These are phyloP conservation scores for Russula virescens DNA, from an alignment of 768 basidiomycete genomes.

Conservation along the genomic window DNA sequence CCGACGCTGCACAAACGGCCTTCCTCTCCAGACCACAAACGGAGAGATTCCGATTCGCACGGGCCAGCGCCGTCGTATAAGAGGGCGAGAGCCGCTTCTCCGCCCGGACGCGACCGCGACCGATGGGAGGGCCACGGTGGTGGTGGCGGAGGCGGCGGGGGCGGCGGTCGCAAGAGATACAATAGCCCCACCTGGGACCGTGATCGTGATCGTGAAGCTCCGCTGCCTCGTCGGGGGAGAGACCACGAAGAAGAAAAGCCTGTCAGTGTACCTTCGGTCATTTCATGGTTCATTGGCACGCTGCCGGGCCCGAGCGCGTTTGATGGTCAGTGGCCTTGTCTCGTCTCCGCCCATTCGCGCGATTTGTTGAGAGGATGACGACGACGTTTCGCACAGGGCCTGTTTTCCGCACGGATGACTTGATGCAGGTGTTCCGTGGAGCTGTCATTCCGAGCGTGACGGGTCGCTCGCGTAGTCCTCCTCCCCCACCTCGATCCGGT, in stretches of 20 bases:
- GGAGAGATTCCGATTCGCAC: constrained; percentile 39
- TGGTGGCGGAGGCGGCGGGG: constrained; percentile 14
- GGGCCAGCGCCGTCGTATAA: constrained; percentile 38
- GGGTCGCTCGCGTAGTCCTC: constrained; percentile 46
- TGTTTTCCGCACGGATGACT: constrained; percentile 82
- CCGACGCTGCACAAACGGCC: constrained; percentile 31
- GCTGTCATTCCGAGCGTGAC: constrained; percentile 69
- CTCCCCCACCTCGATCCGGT: constrained; percentile 44
- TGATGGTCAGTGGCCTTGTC: constrained; percentile 59
- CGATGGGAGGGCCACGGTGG: constrained; percentile 34
- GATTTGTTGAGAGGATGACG: constrained; percentile 14
- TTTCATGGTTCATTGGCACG: constrained; percentile 81
- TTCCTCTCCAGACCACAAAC: constrained; percentile 35
- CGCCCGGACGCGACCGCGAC: constrained; percentile 46
- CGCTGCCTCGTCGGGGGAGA: constrained; percentile 34
- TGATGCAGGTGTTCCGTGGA: constrained; percentile 78
- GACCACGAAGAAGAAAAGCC: constrained; percentile 45
- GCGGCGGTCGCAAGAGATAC: constrained; percentile 34
- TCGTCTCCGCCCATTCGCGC: not conserved
- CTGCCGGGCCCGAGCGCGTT: constrained; percentile 70
- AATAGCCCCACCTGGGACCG: constrained; percentile 42
- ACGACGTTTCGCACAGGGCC: constrained; percentile 52
- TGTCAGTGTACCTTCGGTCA: constrained; percentile 40
- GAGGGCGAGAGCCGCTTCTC: constrained; percentile 43
- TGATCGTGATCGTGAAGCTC: constrained; percentile 40